These are phyloP conservation scores for Inonotus obliquus DNA, from an alignment of 1,284 basidiomycete genomes.

Conservation along the genomic window DNA sequence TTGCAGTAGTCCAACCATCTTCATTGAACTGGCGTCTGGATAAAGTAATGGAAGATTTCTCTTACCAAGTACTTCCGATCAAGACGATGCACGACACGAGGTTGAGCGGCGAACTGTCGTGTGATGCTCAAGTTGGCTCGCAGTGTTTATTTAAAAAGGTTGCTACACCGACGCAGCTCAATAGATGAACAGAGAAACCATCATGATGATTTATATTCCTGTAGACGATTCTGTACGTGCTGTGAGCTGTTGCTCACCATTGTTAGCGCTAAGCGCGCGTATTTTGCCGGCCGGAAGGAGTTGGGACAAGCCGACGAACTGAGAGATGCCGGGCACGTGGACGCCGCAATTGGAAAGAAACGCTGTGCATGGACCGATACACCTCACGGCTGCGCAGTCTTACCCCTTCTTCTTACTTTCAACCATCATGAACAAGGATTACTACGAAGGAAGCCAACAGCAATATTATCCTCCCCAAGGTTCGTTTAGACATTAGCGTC, in stretches of 20 bases:
- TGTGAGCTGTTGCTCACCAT: not conserved
- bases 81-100: constrained; percentile 2
- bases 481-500: constrained; percentile 21
- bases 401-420: constrained; percentile 23
- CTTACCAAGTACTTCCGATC: not conserved
- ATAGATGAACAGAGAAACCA: not conserved
- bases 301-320: not conserved
- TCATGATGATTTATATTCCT: not conserved
- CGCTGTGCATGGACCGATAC: constrained; percentile 5
- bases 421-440: constrained; percentile 67
- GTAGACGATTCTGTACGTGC: not conserved
- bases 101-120: not conserved
- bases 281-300: too few species aligned
- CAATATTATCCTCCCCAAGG: constrained; percentile 62
- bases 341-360: not conserved
- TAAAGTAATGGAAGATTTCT: not conserved
- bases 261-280: not conserved
- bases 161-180: too few species aligned
- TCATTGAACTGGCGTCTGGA: not conserved
- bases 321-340: constrained; percentile 2
- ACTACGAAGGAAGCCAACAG: constrained; percentile 52
- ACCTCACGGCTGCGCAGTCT: constrained; percentile 9
- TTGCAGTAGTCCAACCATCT: not conserved
- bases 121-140: not conserved
- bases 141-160: too few species aligned